Conservation (phyloP, 208 protist genomes). For the Tritrichomonas musculus region DNA sequence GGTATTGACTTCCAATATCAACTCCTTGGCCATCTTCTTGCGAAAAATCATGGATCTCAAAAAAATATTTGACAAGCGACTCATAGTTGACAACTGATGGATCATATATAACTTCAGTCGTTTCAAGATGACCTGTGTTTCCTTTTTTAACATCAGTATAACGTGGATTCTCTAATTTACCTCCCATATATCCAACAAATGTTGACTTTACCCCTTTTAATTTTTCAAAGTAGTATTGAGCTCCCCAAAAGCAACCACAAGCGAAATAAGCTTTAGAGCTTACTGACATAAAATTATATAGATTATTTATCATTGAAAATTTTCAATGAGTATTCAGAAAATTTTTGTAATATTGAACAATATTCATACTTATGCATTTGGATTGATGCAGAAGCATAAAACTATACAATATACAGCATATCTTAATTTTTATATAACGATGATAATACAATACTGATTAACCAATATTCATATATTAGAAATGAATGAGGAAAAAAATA, state of each 20-base stretch:
- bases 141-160: background rate
- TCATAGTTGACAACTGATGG: background rate
- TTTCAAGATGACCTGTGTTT: background rate
- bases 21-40: background rate
- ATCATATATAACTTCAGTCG: background rate
- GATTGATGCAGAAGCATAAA: too few species aligned
- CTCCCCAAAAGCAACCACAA: slow-evolving; percentile 8
- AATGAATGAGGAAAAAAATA: too few species aligned
- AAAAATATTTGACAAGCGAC: background rate
- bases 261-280: background rate
- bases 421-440: too few species aligned
- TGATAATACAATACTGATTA: too few species aligned
- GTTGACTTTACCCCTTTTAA: background rate
- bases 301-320: too few species aligned
- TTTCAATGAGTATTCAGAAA: too few species aligned
- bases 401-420: too few species aligned
- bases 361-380: too few species aligned
- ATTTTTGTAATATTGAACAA: too few species aligned
- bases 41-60: background rate
- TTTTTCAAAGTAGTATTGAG: background rate
- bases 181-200: background rate
- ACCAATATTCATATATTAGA: too few species aligned
- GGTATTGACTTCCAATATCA: background rate
- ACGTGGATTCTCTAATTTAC: background rate
- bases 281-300: background rate